phyloP scores from a whole-genome alignment of 371 early-diverging fungal species.

The Cokeromyces recurvatus region DNA sequence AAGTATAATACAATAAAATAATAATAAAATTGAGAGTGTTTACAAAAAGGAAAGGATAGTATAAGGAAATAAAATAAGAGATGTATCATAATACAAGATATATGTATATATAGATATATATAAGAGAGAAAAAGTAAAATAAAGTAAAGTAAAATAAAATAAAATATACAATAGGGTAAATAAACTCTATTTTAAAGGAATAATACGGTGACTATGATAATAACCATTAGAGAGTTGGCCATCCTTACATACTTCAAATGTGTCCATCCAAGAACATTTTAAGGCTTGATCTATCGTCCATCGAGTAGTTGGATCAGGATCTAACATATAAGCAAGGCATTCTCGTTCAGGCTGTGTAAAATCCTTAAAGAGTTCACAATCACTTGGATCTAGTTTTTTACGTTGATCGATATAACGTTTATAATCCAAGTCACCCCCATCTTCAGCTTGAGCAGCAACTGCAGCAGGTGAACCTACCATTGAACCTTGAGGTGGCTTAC shows the following conservation, averaged over 20 bases:
- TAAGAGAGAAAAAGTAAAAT: too few relatives aligned
- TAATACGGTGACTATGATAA: constrained; percentile 9
- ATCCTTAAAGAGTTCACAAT: constrained; percentile 22
- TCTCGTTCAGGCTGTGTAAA: constrained; percentile 22
- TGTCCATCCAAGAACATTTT: constrained; percentile 73
- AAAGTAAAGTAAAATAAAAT: too few relatives aligned
- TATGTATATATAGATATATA: too few relatives aligned
- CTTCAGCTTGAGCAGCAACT: constrained; percentile 23
- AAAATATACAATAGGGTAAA: too few relatives aligned
- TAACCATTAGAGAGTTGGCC: constrained; percentile 29
- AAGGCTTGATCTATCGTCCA: constrained; percentile 79
- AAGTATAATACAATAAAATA: too few relatives aligned
- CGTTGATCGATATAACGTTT: constrained; percentile 23
- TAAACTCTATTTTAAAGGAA: too few relatives aligned
- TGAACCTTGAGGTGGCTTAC: constrained; percentile 8
- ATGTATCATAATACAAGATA: too few relatives aligned
- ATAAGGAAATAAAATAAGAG: too few relatives aligned
- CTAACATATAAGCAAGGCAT: constrained; percentile 48
- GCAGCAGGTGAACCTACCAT: constrained; percentile 30
- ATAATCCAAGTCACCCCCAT: constrained; percentile 29
- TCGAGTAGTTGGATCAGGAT: constrained; percentile 68
- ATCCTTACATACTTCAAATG: constrained; percentile 29
- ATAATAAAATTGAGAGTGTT: too few relatives aligned
- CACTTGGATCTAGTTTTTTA: constrained; percentile 15
- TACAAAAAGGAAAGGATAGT: too few relatives aligned